Evolutionary conservation across 306 rosid species (phyloP), one percentile per base, ranked within the genome.

Genomic region (Notholithocarpus densiflorus): DNA sequence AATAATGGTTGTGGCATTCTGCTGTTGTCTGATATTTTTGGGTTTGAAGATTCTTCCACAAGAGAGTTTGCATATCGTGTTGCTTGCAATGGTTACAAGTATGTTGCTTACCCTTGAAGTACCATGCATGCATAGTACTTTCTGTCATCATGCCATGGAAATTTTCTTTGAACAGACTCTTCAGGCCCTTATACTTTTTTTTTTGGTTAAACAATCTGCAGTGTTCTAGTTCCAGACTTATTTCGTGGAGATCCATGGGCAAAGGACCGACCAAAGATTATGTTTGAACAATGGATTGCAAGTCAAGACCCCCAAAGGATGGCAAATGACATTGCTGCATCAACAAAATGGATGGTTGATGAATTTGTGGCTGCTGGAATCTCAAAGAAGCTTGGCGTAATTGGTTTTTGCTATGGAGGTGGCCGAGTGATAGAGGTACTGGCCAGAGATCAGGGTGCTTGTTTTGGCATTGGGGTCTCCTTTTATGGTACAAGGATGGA

Each of bases 11-110:
- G 78, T 19, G 98, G 91, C 72, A 86, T 91, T 60, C 85, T 91
- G 82, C 95, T 93, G 71, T 86, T 93, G 73, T 91, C 97, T 11
- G 94, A 90, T 74, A 71, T 88, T 73, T 89, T 78, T 64, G 97
- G 97, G 4, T 93, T 87, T 40, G 88, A 91, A 87, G 89, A 93
- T 80, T 82, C 97, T 69, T 86, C 90, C 71, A 86, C 94, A 0
- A 87, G 92, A 81, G 93, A 93, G 56, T 91, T 93, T 56, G 98
- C 97, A 7, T 93, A 91, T 80, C 97, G 89, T 2, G 78, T 86
- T 68, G 95, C 97, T 20, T 93, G 97, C 88, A 91, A 81, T 73
- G 98, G 97, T 64, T 93, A 85, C 88, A 93, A 93, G 97, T 93
- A 88, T 15, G 83, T 52, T 82, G 59, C 81, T 76, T 56, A 37